These are phyloP conservation scores for Blastobotrys mokoenaii DNA, from an alignment of 805 yeast genomes.

Conservation along the genomic window DNA sequence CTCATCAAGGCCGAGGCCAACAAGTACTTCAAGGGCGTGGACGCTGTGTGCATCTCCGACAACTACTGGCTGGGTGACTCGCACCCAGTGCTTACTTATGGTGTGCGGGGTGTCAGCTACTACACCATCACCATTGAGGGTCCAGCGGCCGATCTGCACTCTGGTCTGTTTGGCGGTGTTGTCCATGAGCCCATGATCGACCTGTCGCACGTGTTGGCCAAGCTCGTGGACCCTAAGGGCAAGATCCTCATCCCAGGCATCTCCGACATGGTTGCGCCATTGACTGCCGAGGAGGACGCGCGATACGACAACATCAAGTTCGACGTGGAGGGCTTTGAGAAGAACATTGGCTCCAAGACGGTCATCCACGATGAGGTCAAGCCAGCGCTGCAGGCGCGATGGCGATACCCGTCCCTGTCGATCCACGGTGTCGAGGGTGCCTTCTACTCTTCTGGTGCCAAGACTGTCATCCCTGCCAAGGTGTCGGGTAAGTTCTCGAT, in stretches of 20 bases:
- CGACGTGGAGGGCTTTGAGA: slow-evolving; percentile 72
- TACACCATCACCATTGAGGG: slow-evolving; percentile 78
- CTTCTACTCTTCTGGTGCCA: slow-evolving; percentile 89
- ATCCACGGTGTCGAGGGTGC: slow-evolving; percentile 98
- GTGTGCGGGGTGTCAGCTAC: slow-evolving; percentile 93
- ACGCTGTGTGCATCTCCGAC: slow-evolving; percentile 92
- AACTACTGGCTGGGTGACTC: slow-evolving; percentile 98
- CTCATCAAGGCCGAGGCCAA: slow-evolving; percentile 74
- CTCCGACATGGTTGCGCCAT: slow-evolving; percentile 89
- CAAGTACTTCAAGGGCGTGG: slow-evolving; percentile 75
- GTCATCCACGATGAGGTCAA: slow-evolving; percentile 69
- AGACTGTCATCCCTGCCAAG: slow-evolving; percentile 94
- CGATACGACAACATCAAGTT: slow-evolving; percentile 83
- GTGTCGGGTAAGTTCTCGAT: slow-evolving; percentile 93
- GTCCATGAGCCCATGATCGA: slow-evolving; percentile 98
- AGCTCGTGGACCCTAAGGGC: slow-evolving; percentile 75
- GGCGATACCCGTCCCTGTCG: slow-evolving; percentile 97
- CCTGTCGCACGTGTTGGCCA: slow-evolving; percentile 64
- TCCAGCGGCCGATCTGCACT: slow-evolving; percentile 94
- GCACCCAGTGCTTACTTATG: slow-evolving; percentile 95
- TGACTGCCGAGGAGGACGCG: slow-evolving; percentile 69
- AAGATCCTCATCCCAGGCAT: slow-evolving; percentile 82
- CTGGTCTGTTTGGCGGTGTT: slow-evolving; percentile 96
- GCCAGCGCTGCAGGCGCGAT: slow-evolving; percentile 90
- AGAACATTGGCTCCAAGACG: slow-evolving; percentile 83